phyloP scores from a whole-genome alignment of 306 rosid species.

The Oxytropis ochrocephala region DNA sequence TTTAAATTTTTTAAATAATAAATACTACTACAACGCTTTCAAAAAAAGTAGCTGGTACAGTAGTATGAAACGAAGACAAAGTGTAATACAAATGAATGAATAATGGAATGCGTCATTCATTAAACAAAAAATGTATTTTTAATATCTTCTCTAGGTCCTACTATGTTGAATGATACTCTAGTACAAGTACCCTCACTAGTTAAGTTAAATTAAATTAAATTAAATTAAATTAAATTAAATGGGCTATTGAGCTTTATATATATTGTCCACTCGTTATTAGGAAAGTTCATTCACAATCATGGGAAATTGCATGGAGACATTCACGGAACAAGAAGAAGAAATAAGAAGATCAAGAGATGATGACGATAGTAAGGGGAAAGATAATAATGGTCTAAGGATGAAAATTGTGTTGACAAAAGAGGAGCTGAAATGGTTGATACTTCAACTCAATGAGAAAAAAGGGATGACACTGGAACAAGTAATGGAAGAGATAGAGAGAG shows the following conservation, averaged over 20 bases:
- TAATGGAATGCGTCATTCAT: slow-evolving; percentile 10
- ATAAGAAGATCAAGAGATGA: not conserved
- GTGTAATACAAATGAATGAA: not conserved
- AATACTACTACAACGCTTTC: no score
- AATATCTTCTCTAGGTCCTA: not conserved
- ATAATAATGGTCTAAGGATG: slow-evolving; percentile 39
- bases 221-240: not conserved
- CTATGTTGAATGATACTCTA: not conserved
- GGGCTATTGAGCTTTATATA: not conserved
- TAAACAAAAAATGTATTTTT: not conserved
- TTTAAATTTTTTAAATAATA: no score
- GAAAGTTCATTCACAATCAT: slow-evolving; percentile 19
- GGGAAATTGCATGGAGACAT: slow-evolving; percentile 78
- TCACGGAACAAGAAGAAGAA: slow-evolving; percentile 4
- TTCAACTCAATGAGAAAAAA: slow-evolving; percentile 38
- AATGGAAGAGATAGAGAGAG: slow-evolving; percentile 48
- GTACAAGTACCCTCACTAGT: no score
- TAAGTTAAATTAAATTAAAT: no score
- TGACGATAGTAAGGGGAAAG: not conserved
- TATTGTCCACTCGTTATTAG: no score
- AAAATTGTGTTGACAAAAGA: slow-evolving; percentile 70
- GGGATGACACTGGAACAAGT: slow-evolving; percentile 50
- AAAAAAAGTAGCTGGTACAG: no score
- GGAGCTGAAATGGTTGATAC: slow-evolving; percentile 65
- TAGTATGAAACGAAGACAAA: slow-evolving; percentile 4